A percentile compares a stretch with the other conserved stretches of the same genome.
These are phyloP conservation scores for Haplosporangium gracile DNA, from an alignment of 192 early-diverging fungal species.

Conservation along the genomic window DNA sequence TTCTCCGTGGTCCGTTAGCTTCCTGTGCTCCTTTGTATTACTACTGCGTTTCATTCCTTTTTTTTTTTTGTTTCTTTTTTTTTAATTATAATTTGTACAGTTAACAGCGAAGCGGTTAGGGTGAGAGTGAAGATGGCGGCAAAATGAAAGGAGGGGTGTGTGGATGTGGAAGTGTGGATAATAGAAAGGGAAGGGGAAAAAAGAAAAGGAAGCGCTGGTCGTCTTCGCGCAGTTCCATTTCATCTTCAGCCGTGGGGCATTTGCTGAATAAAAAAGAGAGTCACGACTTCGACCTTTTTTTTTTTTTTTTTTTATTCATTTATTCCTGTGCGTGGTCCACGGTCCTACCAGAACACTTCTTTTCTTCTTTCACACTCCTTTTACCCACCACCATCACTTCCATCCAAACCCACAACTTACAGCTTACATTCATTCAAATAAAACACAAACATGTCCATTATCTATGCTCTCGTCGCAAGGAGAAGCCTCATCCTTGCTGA, in stretches of 20 bases:
- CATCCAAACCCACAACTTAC: background rate
- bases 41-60: background rate
- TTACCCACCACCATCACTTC: background rate
- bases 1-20: background rate
- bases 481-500: slow-evolving; percentile 84
- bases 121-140: too few relatives aligned
- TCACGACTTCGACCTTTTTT: background rate
- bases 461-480: slow-evolving; percentile 85
- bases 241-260: too few relatives aligned
- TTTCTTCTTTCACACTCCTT: background rate
- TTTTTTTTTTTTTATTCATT: background rate
- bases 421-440: background rate
- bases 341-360: background rate
- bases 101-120: background rate
- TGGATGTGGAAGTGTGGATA: background rate
- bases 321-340: background rate
- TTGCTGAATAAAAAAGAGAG: background rate
- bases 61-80: background rate
- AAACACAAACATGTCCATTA: slow-evolving; percentile 71
- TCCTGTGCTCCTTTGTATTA: slow-evolving; percentile 7
- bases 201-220: background rate
- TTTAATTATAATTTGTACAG: background rate
- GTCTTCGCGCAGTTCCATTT: background rate
- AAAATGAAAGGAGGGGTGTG: background rate
- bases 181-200: background rate